Conservation (phyloP, 768 basidiomycete species). For the Glaciozyma martinii region DNA sequence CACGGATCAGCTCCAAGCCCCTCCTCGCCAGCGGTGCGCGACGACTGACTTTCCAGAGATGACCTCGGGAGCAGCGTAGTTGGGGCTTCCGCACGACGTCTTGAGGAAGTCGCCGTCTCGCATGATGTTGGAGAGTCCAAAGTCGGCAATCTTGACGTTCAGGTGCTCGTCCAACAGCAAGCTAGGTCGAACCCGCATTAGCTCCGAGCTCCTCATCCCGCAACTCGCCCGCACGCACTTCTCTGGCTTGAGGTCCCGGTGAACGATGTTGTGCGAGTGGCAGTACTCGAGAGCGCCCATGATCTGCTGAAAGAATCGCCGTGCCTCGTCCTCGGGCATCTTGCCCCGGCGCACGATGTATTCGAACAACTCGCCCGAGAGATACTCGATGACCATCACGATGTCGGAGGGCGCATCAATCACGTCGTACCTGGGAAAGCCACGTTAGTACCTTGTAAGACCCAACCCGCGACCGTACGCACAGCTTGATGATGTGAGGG, state of each 20-base stretch:
- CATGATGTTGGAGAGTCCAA: conserved; percentile 91
- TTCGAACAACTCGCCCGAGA: conserved; percentile 93
- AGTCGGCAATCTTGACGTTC: conserved; percentile 93
- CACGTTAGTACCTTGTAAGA: conserved; percentile 36
- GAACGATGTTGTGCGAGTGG: conserved; percentile 91
- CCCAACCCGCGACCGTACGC: conserved; percentile 17
- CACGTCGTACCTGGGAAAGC: conserved; percentile 44
- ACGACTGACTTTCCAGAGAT: conserved; percentile 65
- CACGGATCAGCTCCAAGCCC: background rate
- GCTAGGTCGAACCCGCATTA: conserved; percentile 10
- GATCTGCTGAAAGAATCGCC: conserved; percentile 96
- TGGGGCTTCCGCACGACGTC: conserved; percentile 95
- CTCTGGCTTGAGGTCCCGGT: conserved; percentile 96
- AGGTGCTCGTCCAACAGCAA: conserved; percentile 59
- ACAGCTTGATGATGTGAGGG: conserved; percentile 98
- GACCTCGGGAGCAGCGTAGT: conserved; percentile 97
- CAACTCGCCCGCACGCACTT: conserved; percentile 45
- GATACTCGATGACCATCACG: conserved; percentile 96
- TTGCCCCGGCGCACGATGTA: conserved; percentile 90
- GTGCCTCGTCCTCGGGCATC: conserved; percentile 76
- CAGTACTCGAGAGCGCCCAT: conserved; percentile 96
- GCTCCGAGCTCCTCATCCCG: background rate
- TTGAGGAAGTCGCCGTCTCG: conserved; percentile 93
- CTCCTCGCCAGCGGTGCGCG: background rate
- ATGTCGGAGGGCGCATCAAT: conserved; percentile 93